phyloP scores from a whole-genome alignment of 441 rosid genomes.

The Populus hybrid region DNA sequence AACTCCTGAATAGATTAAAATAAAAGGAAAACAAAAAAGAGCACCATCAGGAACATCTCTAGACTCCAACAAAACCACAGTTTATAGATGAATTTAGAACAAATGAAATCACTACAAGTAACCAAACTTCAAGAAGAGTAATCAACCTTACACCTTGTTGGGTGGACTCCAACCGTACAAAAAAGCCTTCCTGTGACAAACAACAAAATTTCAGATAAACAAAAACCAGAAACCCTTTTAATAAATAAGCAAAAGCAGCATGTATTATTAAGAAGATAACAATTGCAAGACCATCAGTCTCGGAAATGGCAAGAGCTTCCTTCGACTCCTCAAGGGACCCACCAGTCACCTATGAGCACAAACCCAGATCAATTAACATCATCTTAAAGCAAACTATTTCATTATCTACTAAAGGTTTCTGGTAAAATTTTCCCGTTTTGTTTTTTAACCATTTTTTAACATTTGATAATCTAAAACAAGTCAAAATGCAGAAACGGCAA shows the following conservation, averaged over 20 bases:
- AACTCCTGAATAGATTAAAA: slow-evolving; percentile 54
- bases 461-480: neutral
- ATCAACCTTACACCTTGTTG: slow-evolving; percentile 82
- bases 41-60: neutral
- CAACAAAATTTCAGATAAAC: slow-evolving; percentile 9
- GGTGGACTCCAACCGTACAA: slow-evolving; percentile 96
- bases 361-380: neutral
- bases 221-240: neutral
- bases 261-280: neutral
- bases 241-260: neutral
- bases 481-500: neutral
- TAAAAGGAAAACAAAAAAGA: slow-evolving; percentile 15
- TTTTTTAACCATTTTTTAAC: neutral
- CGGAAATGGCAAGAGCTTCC: slow-evolving; percentile 93
- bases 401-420: neutral
- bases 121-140: slow-evolving; percentile 7
- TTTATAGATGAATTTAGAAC: slow-evolving; percentile 8
- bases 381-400: neutral
- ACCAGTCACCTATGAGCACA: slow-evolving; percentile 71
- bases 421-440: neutral
- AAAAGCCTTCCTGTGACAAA: slow-evolving; percentile 68
- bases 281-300: slow-evolving; percentile 67
- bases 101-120: neutral
- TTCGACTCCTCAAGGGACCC: slow-evolving; percentile 89
- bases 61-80: slow-evolving; percentile 2